These are phyloP conservation scores for Aspergillus spinulosporus DNA, from an alignment of 2,329 filamentous ascomycete species.

Conservation along the genomic window DNA sequence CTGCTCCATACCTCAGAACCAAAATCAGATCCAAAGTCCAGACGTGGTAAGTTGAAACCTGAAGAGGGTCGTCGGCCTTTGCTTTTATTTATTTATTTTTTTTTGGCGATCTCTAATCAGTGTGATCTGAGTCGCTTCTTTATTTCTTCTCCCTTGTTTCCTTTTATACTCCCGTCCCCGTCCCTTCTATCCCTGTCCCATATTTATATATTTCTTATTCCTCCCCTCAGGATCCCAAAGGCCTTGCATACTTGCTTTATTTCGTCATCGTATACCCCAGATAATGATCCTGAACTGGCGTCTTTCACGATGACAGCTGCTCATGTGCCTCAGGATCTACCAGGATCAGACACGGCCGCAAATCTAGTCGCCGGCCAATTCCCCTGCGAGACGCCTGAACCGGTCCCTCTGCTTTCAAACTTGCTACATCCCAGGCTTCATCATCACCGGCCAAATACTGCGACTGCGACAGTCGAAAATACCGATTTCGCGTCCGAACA, in stretches of 20 bases:
- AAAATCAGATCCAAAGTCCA: neutral
- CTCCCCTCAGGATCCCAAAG: neutral
- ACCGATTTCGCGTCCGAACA: conserved; percentile 25
- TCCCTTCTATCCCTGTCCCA: neutral
- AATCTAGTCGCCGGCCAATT: conserved; percentile 22
- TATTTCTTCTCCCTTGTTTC: conserved; percentile 2
- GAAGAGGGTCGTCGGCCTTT: conserved; percentile 5
- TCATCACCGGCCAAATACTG: conserved; percentile 17
- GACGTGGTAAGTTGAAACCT: conserved; percentile 9
- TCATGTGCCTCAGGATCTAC: conserved; percentile 30
- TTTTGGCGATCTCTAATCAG: conserved; percentile 1
- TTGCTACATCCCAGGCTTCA: conserved; percentile 29
- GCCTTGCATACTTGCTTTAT: conserved; percentile 1
- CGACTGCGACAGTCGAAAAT: conserved; percentile 15
- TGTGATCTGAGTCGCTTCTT: conserved; percentile 3
- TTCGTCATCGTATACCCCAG: neutral
- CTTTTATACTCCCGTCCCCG: conserved; percentile 6
- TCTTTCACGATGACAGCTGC: conserved; percentile 33
- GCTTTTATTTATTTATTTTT: neutral
- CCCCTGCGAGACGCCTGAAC: conserved; percentile 23
- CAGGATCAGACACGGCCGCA: conserved; percentile 27
- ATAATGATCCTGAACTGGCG: conserved; percentile 22
- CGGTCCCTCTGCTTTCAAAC: conserved; percentile 25
- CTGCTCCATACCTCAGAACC: neutral
- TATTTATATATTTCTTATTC: neutral